These are phyloP conservation scores for Saccharomycopsis javanensis DNA, from an alignment of 805 yeast species.

Conservation along the genomic window DNA sequence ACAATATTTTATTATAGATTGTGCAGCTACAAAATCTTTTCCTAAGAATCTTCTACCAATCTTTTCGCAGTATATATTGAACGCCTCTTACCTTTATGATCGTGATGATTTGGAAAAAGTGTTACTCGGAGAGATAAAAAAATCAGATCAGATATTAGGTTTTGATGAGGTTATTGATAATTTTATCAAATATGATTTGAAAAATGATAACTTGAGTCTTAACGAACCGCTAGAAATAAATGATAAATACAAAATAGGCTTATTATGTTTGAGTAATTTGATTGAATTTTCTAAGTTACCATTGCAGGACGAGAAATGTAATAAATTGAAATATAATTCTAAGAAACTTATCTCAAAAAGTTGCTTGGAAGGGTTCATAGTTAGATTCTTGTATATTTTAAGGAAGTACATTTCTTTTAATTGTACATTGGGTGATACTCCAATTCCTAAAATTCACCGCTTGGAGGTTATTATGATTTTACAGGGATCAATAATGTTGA, in stretches of 20 bases:
- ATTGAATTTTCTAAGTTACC: constrained; percentile 31
- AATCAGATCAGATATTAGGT: constrained; percentile 3
- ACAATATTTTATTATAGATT: constrained; percentile 34
- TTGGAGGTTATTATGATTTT: constrained; percentile 46
- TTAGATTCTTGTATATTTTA: constrained; percentile 51
- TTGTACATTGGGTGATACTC: constrained; percentile 47
- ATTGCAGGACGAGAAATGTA: not conserved
- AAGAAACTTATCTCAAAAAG: constrained; percentile 22
- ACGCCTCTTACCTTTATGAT: constrained; percentile 49
- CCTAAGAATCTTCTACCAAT: constrained; percentile 30
- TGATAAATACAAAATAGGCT: constrained; percentile 40
- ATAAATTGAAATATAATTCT: constrained; percentile 12
- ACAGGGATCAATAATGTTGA: constrained; percentile 26
- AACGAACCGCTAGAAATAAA: constrained; percentile 32
- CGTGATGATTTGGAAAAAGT: constrained; percentile 44
- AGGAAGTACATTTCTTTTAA: constrained; percentile 57
- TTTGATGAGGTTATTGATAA: constrained; percentile 31
- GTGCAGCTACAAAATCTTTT: constrained; percentile 26
- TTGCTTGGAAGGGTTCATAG: constrained; percentile 40
- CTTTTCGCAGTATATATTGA: constrained; percentile 43
- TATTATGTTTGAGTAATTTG: constrained; percentile 47
- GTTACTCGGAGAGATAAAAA: constrained; percentile 21
- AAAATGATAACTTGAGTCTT: constrained; percentile 53
- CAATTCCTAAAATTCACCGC: constrained; percentile 57
- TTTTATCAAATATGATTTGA: constrained; percentile 35